A percentile compares a stretch with the other conserved stretches of the same genome.
These are phyloP conservation scores for Trichoderma koningiopsis DNA, from an alignment of 2,329 filamentous ascomycete genomes.

Conservation along the genomic window DNA sequence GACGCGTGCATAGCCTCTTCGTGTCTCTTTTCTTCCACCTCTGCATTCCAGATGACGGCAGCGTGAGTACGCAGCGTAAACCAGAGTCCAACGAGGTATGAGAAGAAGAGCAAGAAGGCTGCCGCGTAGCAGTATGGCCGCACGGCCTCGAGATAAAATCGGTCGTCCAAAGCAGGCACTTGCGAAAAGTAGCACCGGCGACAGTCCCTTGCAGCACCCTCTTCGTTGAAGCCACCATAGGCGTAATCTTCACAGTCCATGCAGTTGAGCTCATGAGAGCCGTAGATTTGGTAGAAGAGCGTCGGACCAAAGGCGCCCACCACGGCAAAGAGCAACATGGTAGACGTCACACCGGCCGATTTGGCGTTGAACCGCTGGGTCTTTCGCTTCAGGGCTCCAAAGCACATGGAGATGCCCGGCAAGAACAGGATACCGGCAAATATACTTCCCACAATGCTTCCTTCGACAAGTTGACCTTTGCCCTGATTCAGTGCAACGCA, in stretches of 20 bases:
- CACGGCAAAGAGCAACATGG: slow-evolving; percentile 94
- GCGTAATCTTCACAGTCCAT: slow-evolving; percentile 59
- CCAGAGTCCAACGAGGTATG: slow-evolving; percentile 90
- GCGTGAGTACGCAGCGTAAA: slow-evolving; percentile 96
- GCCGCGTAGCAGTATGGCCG: slow-evolving; percentile 92
- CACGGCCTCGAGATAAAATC: slow-evolving; percentile 88
- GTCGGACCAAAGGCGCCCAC: slow-evolving; percentile 95
- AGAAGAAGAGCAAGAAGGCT: slow-evolving; percentile 81
- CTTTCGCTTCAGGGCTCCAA: slow-evolving; percentile 95
- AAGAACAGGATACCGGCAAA: slow-evolving; percentile 95
- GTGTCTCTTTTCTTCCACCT: slow-evolving; percentile 74
- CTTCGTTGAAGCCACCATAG: slow-evolving; percentile 36
- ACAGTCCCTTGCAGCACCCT: slow-evolving; percentile 67
- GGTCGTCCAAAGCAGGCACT: slow-evolving; percentile 76
- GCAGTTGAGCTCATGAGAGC: slow-evolving; percentile 93
- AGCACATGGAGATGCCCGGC: slow-evolving; percentile 96
- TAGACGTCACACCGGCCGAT: slow-evolving; percentile 94
- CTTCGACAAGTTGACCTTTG: slow-evolving; percentile 90
- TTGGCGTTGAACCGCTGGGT: slow-evolving; percentile 97
- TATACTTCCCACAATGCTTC: slow-evolving; percentile 95
- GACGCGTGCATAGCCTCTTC: slow-evolving; percentile 51
- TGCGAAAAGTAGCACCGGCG: slow-evolving; percentile 94
- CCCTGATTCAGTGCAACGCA: slow-evolving; percentile 91
- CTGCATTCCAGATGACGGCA: slow-evolving; percentile 93
- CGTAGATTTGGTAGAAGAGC: slow-evolving; percentile 97